Base-by-base conservation (phyloP, 2,329 filamentous ascomycete genomes). In the Blastomyces silverae region DNA sequence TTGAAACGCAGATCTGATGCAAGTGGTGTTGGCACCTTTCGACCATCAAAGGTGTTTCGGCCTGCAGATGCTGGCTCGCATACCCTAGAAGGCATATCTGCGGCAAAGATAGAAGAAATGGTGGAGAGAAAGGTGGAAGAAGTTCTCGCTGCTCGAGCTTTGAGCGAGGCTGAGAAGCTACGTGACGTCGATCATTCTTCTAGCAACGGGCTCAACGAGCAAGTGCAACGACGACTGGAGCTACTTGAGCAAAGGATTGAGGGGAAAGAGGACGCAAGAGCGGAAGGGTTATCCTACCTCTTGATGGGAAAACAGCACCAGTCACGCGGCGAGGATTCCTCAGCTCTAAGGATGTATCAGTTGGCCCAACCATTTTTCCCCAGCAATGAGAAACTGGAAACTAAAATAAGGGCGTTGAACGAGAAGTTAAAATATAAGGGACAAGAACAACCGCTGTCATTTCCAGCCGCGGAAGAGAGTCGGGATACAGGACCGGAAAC, bases 301-400 rank as follows among this genome's bases (percentile, higher is more conserved):
- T 82, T 97, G n/a, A 91, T 94, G 83, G 93, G 91, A 0, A 90
- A 94, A 69, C 92, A 97, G 74, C 90, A 95, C 72, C 92, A 92
- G 73, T 90, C 91, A 62, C 84, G 86, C 3, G 91, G 91, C 1
- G 90, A 97, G 69, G 87, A 95, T 62, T 81, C 80, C 3, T 89
- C 85, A 44, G 91, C 92, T 0, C 78, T 97, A 66, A 87, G 86
- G 70, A 93, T 94, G 86, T 97, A 96, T 73, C 88, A 93, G 74
- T 81, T 90, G 68, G 93, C 93, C 0, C 78, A 91, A 62, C 89
- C 90, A 0, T 94, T 86, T 76, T 97, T 97, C 71, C 92, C 92
- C 0, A 87, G 87, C 0, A 94, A 97, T 73, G 83, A 86, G 60
- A 96, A 93, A 77, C 81, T 88, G n/a, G 78, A 78, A 37, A 68